These are phyloP conservation scores for Aureobasidium vineae DNA, from an alignment of 2,329 filamentous ascomycete species.

Conservation along the genomic window DNA sequence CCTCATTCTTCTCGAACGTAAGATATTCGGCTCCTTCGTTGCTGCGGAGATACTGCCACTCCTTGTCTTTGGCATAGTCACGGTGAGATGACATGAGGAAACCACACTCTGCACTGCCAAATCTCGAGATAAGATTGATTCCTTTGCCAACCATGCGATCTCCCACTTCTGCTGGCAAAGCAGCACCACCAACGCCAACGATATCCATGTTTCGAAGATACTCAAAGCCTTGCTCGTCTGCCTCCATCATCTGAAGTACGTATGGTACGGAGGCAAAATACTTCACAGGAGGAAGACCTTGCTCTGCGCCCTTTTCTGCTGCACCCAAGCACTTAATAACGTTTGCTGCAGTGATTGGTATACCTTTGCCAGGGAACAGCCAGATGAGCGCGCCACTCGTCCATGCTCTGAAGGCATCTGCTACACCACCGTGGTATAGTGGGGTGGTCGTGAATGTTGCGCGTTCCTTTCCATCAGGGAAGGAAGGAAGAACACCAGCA, in stretches of 20 bases:
- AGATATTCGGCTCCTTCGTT: slow-evolving; percentile 40
- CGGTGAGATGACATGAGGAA: slow-evolving; percentile 64
- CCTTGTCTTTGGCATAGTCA: slow-evolving; percentile 53
- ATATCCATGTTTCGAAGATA: slow-evolving; percentile 55
- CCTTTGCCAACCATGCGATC: slow-evolving; percentile 51
- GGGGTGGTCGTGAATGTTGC: slow-evolving; percentile 65
- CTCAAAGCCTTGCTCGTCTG: slow-evolving; percentile 45
- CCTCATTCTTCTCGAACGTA: slow-evolving; percentile 49
- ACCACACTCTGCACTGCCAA: slow-evolving; percentile 65
- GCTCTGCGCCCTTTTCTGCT: slow-evolving; percentile 35
- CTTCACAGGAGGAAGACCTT: slow-evolving; percentile 41
- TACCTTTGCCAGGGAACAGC: slow-evolving; percentile 58
- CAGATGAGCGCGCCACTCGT: slow-evolving; percentile 59
- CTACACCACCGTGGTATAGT: slow-evolving; percentile 63
- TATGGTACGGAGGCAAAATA: slow-evolving; percentile 65
- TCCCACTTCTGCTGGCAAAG: slow-evolving; percentile 54
- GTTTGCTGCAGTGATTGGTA: slow-evolving; percentile 58
- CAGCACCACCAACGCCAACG: slow-evolving; percentile 63
- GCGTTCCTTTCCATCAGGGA: slow-evolving; percentile 39
- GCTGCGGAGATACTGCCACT: slow-evolving; percentile 61
- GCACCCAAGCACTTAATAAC: slow-evolving; percentile 50
- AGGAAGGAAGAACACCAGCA: slow-evolving; percentile 54
- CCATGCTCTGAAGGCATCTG: slow-evolving; percentile 63
- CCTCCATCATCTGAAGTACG: slow-evolving; percentile 55
- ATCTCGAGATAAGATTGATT: slow-evolving; percentile 60